Evolutionary conservation across 2,329 filamentous ascomycete species (phyloP), one percentile per base, ranked within the genome.

Genomic region (Bipolaris cookei): DNA sequence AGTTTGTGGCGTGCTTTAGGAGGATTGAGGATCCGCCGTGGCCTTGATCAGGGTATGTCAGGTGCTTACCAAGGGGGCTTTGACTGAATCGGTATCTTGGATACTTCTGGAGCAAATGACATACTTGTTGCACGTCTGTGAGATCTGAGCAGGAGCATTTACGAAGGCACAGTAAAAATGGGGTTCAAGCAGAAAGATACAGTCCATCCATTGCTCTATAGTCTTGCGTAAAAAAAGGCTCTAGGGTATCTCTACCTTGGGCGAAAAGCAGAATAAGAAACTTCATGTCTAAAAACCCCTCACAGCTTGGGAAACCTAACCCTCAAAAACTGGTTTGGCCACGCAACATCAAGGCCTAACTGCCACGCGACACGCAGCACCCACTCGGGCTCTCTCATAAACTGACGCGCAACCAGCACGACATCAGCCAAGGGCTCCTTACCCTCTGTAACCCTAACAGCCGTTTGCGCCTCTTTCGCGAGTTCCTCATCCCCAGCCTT

Each of bases 1-100:
- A 98, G 79, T 96, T 90, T 78, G 89, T 98, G 45, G 94, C 92
- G 38, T 86, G 96, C 47, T 99, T 95, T 76, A 85, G 90, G 71
- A 87, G 95, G 61, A 78, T 89, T 61, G 88, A 90, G 71, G 89
- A 97, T 79, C 92, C 92, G 6, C 83, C 85, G 16, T 96, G 92
- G 92, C 86, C 81, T 93, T 94, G 72, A 95, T 90, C 5, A 11
- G 10, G 13, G 30, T 32, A 20, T n/a, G 4, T 2, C 13, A 23
- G 3, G 42, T 7, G 25, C 7, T 11, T 30, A n/a, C 1, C 11
- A 23, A 7, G 7, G 7, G 6, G 8, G 4, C 10, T 25, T 25
- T 16, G 6, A 6, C 4, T 7, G 6, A 13, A n/a, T 6, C 11
- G 5, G 11, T 10, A 2, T 21, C 20, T 6, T 23, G 4, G 13